Evolutionary conservation across 2,329 filamentous ascomycete genomes (phyloP), one percentile per base, ranked within the genome.

Genomic region (Zarea fungicola): DNA sequence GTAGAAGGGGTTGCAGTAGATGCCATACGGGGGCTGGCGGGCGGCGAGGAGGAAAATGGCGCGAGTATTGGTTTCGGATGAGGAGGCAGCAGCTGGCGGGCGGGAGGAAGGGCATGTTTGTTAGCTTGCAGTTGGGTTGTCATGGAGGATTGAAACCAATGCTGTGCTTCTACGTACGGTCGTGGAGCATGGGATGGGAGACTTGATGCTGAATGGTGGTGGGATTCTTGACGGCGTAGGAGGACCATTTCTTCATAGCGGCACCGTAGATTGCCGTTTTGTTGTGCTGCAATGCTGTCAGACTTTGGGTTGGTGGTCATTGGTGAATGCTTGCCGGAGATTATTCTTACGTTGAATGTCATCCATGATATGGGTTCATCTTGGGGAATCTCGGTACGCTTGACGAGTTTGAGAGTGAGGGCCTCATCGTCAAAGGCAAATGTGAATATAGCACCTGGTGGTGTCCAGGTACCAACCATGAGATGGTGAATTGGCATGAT

Each of bases 301-400:
- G 11, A 35, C 22, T 35, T 21, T 19, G 37, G 14, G 35, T 36
- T 39, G 18, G n/a, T 10, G 7, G 28, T 19, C 22, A n/a, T 35
- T 31, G 19, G 11, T 13, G 6, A 22, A 14, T 6, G 21, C 13
- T 34, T 11, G 34, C 29, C 29, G 43, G 48, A 39, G 41, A 34
- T 14, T 34, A 18, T n/a, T 61, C 84, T 70, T 73, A 89, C 87
- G 65, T 89, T 85, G 61, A 95, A 92, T 14, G 88, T 85, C 86
- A 95, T 92, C 89, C 89, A 95, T 52, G 89, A 95, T 56, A 95
- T 93, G 7, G 89, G 87, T 68, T 95, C 88, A 55, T 92, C 86
- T 45, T 86, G 69, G 5, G 88, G 85, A 49, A 95, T 93, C 51
- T 83, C 81, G 1, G 88, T 93, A 58, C 85, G 83, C 72, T 92